Evolutionary conservation across 2,329 filamentous ascomycete species (phyloP), one percentile per base, ranked within the genome.

Genomic region (Colletotrichum tropicale): DNA sequence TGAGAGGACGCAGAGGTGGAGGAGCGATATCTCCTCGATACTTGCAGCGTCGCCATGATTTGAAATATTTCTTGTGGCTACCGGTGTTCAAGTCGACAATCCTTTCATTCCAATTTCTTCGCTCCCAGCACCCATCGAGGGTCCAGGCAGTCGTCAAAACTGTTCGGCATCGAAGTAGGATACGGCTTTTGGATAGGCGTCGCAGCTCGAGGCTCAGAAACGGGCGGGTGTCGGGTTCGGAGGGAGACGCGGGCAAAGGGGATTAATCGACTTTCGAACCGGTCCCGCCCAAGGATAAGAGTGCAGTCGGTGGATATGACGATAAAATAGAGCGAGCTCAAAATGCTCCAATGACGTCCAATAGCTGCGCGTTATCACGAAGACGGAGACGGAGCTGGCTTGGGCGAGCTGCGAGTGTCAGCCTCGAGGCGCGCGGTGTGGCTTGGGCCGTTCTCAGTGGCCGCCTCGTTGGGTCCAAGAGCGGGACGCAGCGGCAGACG

Each of bases 1-100:
- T 89, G 86, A 62, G 85, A 87, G 58, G 92, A 93, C 76, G 91
- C 87, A 75, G 91, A 91, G 56, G 92, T 94, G 74, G 91, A 93
- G 76, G 92, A 92, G 78, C 92, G 90, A 81, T 92, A 92, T 76
- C 92, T 89, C 82, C 90, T 87, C 61, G 74, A 75, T 56, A 76
- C 74, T 72, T 88, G 85, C 77, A 87, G 87, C 75, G 86, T 83
- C 76, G 89, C 87, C 88, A 91, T 91, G 81, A 81, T 88, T 61
- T 66, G 26, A 48, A 24, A 15, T 68, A 18, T 43, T 24, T 30
- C 5, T 68, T 28, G 8, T 68, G 30, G 52, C 66, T 68, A 36
- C 32, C 56, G 36, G 61, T 38, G 8, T 62, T 30, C 48, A 38
- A 28, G n/a, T 71, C 21, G 28, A 28, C 58, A 18, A 62, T 75